Conservation (phyloP, 257 asterid species). For the Nicotiana undulata region DNA sequence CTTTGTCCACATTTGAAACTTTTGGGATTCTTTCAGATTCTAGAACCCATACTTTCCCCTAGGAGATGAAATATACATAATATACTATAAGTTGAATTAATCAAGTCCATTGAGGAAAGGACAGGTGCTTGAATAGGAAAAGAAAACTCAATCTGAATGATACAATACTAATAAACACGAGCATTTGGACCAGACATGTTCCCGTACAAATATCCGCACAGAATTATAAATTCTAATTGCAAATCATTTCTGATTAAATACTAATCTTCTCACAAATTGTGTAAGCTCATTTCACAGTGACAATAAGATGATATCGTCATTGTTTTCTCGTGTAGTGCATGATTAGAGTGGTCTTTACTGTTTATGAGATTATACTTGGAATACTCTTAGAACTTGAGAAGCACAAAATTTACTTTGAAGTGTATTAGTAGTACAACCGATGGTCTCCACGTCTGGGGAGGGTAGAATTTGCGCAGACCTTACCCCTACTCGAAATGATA, state of each 20-base stretch:
- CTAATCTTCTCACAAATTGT: neutral
- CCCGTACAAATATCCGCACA: neutral
- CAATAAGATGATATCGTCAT: neutral
- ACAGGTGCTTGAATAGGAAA: neutral
- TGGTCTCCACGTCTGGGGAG: neutral
- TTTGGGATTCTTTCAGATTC: constrained; percentile 65
- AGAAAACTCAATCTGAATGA: neutral
- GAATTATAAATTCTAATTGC: neutral
- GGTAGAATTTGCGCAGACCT: no score
- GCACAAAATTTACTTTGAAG: neutral
- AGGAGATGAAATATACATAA: neutral
- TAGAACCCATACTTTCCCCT: constrained; percentile 80
- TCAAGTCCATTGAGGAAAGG: neutral
- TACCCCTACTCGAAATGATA: no score
- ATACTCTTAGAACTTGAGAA: neutral
- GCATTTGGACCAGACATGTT: neutral
- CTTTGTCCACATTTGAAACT: constrained; percentile 38
- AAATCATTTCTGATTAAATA: neutral
- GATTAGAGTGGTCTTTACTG: neutral
- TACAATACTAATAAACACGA: neutral
- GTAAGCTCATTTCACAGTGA: neutral
- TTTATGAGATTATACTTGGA: neutral
- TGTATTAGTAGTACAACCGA: neutral
- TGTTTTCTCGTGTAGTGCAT: neutral
- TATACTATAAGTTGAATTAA: neutral